These are phyloP conservation scores for Fraxinus sp. DNA, from an alignment of 305 asterid species.

Conservation along the genomic window DNA sequence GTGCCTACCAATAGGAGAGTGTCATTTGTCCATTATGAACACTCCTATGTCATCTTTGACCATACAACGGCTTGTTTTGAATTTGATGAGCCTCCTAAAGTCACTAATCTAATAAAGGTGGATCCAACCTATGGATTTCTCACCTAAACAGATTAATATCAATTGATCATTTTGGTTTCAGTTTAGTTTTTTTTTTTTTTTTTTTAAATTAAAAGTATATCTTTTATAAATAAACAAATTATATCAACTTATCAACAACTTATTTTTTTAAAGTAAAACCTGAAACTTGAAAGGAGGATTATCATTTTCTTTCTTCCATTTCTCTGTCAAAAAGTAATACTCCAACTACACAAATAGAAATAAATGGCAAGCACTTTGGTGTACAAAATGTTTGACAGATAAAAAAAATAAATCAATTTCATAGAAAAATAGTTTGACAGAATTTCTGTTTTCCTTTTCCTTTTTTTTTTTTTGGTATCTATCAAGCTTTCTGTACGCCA, in stretches of 20 bases:
- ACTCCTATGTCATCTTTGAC: not conserved
- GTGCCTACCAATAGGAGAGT: too few relatives aligned
- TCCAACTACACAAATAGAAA: not conserved
- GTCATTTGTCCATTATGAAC: too few relatives aligned
- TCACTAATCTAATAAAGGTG: not conserved
- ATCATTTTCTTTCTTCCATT: not conserved
- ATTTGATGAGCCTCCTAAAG: not conserved
- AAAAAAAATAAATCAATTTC: too few relatives aligned
- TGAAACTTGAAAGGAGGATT: not conserved
- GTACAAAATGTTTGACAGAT: too few relatives aligned
- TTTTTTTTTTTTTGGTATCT: too few relatives aligned
- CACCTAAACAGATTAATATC: not conserved
- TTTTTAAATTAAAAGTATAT: too few relatives aligned
- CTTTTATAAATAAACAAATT: not conserved
- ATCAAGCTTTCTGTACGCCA: too few relatives aligned
- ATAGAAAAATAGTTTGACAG: too few relatives aligned
- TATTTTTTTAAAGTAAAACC: not conserved
- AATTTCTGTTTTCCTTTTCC: too few relatives aligned
- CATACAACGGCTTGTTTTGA: slow-evolving; percentile 61
- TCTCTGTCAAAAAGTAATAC: not conserved
- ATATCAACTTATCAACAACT: not conserved
- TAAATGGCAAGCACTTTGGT: too few relatives aligned
- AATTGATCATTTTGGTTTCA: not conserved
- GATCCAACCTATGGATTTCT: not conserved
- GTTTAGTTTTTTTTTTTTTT: too few relatives aligned